A percentile compares a stretch with the other conserved stretches of the same genome.
These are phyloP conservation scores for Sugiyamaella mastotermitis DNA, from an alignment of 805 yeast genomes.

Conservation along the genomic window DNA sequence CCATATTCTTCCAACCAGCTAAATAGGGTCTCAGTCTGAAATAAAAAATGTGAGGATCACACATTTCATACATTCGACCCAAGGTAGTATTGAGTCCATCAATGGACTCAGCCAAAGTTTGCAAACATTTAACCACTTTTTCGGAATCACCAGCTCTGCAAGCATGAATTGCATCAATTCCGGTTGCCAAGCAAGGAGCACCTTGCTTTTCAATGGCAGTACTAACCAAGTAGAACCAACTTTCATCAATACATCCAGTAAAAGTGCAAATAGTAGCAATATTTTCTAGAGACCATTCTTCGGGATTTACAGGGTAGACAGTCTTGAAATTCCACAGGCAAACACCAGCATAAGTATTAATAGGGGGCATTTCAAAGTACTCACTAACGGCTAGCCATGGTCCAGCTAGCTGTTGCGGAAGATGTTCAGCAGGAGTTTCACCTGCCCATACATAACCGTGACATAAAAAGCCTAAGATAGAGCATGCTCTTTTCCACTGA, in stretches of 20 bases:
- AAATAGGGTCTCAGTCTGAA: slow-evolving; percentile 80
- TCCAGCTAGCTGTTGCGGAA: slow-evolving; percentile 63
- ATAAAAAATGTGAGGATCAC: slow-evolving; percentile 90
- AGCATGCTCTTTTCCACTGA: slow-evolving; percentile 74
- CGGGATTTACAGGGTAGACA: slow-evolving; percentile 42
- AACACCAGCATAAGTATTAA: slow-evolving; percentile 82
- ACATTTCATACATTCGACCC: slow-evolving; percentile 83
- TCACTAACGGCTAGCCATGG: slow-evolving; percentile 62
- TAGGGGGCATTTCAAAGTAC: slow-evolving; percentile 68
- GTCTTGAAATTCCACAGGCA: slow-evolving; percentile 83
- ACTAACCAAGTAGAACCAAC: slow-evolving; percentile 89
- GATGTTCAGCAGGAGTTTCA: slow-evolving; percentile 46
- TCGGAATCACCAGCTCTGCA: slow-evolving; percentile 43
- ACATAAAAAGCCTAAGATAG: slow-evolving; percentile 68
- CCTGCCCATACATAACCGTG: slow-evolving; percentile 89
- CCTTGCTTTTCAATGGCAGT: slow-evolving; percentile 82
- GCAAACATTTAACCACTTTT: slow-evolving; percentile 43
- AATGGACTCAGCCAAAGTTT: slow-evolving; percentile 64
- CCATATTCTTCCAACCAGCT: slow-evolving; percentile 95
- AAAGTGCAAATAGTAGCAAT: slow-evolving; percentile 76
- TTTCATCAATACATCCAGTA: slow-evolving; percentile 86
- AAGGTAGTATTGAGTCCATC: slow-evolving; percentile 68
- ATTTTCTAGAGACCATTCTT: slow-evolving; percentile 52
- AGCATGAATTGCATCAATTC: slow-evolving; percentile 58
- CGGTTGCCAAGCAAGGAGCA: slow-evolving; percentile 60